A percentile compares a stretch with the other conserved stretches of the same genome.
Evolutionary conservation across 495 filamentous ascomycete species (phyloP).

Genomic region (Lasiosphaeris hirsuta): DNA sequence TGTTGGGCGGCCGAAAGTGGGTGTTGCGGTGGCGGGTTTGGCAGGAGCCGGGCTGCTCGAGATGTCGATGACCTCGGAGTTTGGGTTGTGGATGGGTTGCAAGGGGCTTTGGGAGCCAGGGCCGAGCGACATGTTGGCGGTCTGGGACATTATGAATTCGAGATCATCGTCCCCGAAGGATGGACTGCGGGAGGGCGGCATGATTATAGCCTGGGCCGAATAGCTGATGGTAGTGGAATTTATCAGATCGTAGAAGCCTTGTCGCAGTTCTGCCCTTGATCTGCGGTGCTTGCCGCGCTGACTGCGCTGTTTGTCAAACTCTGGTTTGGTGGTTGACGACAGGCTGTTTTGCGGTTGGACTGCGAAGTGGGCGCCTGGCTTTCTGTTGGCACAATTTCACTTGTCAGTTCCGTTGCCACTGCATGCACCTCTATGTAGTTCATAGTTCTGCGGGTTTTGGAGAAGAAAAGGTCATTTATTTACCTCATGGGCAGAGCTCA

Average conservation of each 20-base stretch:
- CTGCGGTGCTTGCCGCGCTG: slow-evolving; percentile 3
- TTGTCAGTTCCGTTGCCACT: background rate
- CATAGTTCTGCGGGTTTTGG: no score
- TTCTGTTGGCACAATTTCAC: slow-evolving; percentile 26
- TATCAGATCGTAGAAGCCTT: slow-evolving; percentile 28
- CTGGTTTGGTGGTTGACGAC: slow-evolving; percentile 23
- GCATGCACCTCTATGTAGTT: no score
- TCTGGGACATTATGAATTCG: slow-evolving; percentile 33
- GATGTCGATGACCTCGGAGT: slow-evolving; percentile 21
- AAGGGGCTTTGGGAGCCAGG: slow-evolving; percentile 13
- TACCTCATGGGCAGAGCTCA: slow-evolving; percentile 16
- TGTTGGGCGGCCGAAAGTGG: slow-evolving; percentile 32
- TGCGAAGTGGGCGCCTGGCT: slow-evolving; percentile 32
- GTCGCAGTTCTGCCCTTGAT: slow-evolving; percentile 19
- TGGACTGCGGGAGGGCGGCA: slow-evolving; percentile 21
- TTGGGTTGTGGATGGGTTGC: slow-evolving; percentile 4
- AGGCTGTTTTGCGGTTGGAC: slow-evolving; percentile 38
- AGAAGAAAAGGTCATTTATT: background rate
- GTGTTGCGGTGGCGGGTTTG: slow-evolving; percentile 21
- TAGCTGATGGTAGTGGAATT: slow-evolving; percentile 26
- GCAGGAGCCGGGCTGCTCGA: slow-evolving; percentile 22
- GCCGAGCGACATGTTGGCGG: slow-evolving; percentile 29
- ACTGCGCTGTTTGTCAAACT: slow-evolving; percentile 14
- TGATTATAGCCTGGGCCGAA: slow-evolving; percentile 7
- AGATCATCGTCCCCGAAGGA: slow-evolving; percentile 39